Evolutionary conservation across 1,284 basidiomycete species (phyloP), one percentile per base, ranked within the genome.

Genomic region (Omphalotus olearius): DNA sequence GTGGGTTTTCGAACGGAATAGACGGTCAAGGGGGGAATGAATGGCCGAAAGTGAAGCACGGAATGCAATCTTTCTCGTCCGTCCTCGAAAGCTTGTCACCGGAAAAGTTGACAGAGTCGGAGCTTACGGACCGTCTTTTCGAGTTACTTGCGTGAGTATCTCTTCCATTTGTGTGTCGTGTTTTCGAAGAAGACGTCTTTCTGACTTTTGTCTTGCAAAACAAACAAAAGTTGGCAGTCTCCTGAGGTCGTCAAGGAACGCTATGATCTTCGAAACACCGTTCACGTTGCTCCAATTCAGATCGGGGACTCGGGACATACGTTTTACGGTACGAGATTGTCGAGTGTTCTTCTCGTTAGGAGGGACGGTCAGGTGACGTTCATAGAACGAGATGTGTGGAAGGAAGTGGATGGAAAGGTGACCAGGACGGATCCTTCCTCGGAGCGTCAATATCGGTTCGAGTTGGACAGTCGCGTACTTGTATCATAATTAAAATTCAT

Each of bases 11-110:
- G 14, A 91, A 91, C 61, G 85, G 85, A 10, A 68, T 88, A 47
- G 85, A 88, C 60, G 78, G 75, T 18, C 52, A 65, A 44, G 81
- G 72, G 42, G 80, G 74, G 36, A 67, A 71, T 50, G 69, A 74
- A 17, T 91, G 88, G 88, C 83, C 83, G 26, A 91, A 91, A 69
- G 78, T 91, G 9, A 67, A 71, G 47, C 74, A 78, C 55, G 88
- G 85, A 17, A 70, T 68, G 28, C 60, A 64, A 42, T 66, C 72
- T 14, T 48, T 55, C 23, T 36, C 66, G 37, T 66, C 65, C 16
- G 61, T 81, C 40, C 62, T 78, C 36, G 58, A 63, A 50, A 60
- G 55, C 48, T 54, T 64, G 55, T 42, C 45, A 44, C 36, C 17
- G 20, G 23, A 49, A 16, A 35, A 45, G 5, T 44, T 50, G 7